These are phyloP conservation scores for Reutealis trisperma DNA, from an alignment of 345 rosid genomes.

Conservation along the genomic window DNA sequence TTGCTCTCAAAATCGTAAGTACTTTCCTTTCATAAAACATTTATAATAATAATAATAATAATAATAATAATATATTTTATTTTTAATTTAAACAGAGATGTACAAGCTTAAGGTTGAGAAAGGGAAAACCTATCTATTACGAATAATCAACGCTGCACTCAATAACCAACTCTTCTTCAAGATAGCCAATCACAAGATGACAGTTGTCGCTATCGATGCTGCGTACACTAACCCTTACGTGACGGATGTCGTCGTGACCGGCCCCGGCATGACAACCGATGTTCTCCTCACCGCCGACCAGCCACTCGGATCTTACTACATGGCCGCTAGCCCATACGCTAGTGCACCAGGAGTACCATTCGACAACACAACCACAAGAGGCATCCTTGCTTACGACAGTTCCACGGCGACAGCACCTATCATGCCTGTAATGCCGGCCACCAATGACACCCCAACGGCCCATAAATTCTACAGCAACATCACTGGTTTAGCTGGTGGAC, in stretches of 20 bases:
- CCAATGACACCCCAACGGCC: conserved; percentile 71
- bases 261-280: conserved; percentile 81
- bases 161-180: conserved; percentile 75
- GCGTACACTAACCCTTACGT: conserved; percentile 59
- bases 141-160: conserved; percentile 92
- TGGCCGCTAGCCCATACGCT: conserved; percentile 67
- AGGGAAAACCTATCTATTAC: conserved; percentile 75
- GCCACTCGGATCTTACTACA: conserved; percentile 61
- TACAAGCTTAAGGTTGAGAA: conserved; percentile 55
- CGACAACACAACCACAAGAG: conserved; percentile 67
- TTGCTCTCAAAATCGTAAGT: conserved; percentile 49
- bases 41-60: no score
- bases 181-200: conserved; percentile 77
- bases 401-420: conserved; percentile 21
- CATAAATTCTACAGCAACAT: conserved; percentile 57
- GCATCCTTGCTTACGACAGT: conserved; percentile 51
- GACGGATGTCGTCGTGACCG: conserved; percentile 59
- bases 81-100: conserved; percentile 32
- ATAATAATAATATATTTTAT: not conserved
- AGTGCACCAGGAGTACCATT: conserved; percentile 39
- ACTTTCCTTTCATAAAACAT: no score
- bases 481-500: conserved; percentile 45
- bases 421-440: conserved; percentile 69
- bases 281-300: conserved; percentile 64
- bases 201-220: conserved; percentile 78